phyloP scores from a whole-genome alignment of 176 grass and related monocot genomes.

The Zea luxurians region DNA sequence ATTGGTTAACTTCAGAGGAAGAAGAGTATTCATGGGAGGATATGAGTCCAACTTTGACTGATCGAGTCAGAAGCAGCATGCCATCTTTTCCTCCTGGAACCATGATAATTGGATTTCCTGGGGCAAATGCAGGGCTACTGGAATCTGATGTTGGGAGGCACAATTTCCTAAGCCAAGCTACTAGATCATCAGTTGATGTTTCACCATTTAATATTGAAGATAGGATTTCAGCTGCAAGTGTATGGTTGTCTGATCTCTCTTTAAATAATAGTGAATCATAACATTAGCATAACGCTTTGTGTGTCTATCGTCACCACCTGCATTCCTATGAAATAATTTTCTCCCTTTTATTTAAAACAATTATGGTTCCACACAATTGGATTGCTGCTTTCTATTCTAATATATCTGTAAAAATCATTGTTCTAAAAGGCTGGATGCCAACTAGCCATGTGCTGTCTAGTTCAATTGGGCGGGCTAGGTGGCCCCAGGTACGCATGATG shows the following conservation, averaged over 20 bases:
- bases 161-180: slow-evolving; percentile 60
- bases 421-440: not conserved
- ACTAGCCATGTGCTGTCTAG: not conserved
- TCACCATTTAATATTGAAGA: slow-evolving; percentile 51
- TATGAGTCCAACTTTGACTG: slow-evolving; percentile 93
- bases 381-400: slow-evolving; percentile 4
- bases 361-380: not conserved
- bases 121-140: slow-evolving; percentile 42
- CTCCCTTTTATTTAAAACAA: not conserved
- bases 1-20: slow-evolving; percentile 88
- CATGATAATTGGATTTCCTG: slow-evolving; percentile 53
- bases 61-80: slow-evolving; percentile 54
- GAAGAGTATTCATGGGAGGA: slow-evolving; percentile 96
- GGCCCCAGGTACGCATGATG: not conserved
- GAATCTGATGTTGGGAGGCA: slow-evolving; percentile 58
- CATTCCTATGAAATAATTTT: slow-evolving; percentile 15
- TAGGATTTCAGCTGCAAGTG: slow-evolving; percentile 50
- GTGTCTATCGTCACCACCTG: slow-evolving; percentile 6
- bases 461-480: not conserved
- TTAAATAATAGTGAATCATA: slow-evolving; percentile 27
- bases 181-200: slow-evolving; percentile 47
- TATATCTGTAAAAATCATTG: slow-evolving; percentile 22
- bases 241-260: slow-evolving; percentile 53
- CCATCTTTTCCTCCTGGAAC: slow-evolving; percentile 44
- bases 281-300: slow-evolving; percentile 6